Evolutionary conservation across 306 rosid species (phyloP), one percentile per base, ranked within the genome.

Genomic region (Pterocarpus macrocarpus): DNA sequence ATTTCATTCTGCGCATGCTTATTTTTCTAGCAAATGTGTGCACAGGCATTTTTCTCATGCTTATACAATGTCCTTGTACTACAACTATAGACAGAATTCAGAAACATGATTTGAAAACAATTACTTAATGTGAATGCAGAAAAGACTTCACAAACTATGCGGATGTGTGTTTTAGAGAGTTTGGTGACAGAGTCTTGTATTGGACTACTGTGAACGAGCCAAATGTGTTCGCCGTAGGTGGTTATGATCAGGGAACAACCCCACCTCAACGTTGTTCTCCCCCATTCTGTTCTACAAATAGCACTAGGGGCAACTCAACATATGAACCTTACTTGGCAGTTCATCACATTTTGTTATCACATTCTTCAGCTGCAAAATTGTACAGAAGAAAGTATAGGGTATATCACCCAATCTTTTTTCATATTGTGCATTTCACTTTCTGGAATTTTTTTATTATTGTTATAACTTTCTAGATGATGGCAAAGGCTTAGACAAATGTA

Each of bases 161-260:
- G 0, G 87, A 89, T 30, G 83, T 83, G 34, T 91, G 93, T 75
- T 91, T 86, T 57, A 68, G 85, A 81, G 90, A 85, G 73, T 91
- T 91, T 15, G 93, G 96, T 6, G 90, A 91, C 49, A 86, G 85
- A 14, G 92, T 91, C 7, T 22, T 11, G 15, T 70, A 89, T 55
- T 91, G 92, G 92, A 73, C 59, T 36, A 83, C 88, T 0, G 61
- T 89, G 74, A 89, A 89, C 14, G 93, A 91, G 73, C 81, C 91
- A 4, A 91, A 89, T 75, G 74, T 83, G 5, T 82, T 86, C 38
- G 62, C 63, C 0, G 0, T 39, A 0, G 85, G 82, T 11, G 89
- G 90, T 36, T 88, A 89, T 55, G 86, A 86, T 71, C 0, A 0
- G 0, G 91, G 93, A 59, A 0, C 17, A 13, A 2, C 41, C 5